Evolutionary conservation across 768 basidiomycete genomes (phyloP).

Genomic region (Paxillus ammoniavirescens): DNA sequence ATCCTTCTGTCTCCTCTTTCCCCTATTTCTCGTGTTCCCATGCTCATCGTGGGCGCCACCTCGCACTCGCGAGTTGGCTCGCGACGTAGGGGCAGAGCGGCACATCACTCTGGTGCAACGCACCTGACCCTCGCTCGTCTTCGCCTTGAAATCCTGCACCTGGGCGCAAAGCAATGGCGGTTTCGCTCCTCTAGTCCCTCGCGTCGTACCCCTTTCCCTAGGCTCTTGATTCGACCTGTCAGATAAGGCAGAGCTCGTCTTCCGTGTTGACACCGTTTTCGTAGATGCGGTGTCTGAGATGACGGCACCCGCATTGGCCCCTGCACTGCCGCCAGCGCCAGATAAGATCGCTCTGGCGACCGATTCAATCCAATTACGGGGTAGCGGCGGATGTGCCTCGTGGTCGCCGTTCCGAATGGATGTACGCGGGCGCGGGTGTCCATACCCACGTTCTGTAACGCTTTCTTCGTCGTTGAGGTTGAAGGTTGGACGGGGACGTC

Average conservation of each 20-base stretch:
- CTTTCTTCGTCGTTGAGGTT: slow-evolving; percentile 34
- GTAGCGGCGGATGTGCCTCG: slow-evolving; percentile 49
- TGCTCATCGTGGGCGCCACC: slow-evolving; percentile 22
- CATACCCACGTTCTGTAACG: slow-evolving; percentile 20
- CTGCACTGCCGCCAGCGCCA: slow-evolving; percentile 34
- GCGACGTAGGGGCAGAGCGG: slow-evolving; percentile 66
- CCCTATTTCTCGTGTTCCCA: slow-evolving; percentile 10
- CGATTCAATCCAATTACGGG: slow-evolving; percentile 66
- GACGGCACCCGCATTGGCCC: slow-evolving; percentile 29
- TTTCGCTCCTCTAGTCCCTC: slow-evolving; percentile 5
- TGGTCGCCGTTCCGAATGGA: slow-evolving; percentile 22
- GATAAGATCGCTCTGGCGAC: slow-evolving; percentile 67
- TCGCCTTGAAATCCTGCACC: slow-evolving; percentile 31
- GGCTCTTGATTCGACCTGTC: slow-evolving; percentile 25
- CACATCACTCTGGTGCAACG: slow-evolving; percentile 60
- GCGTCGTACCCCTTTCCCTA: slow-evolving; percentile 10
- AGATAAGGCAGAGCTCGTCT: slow-evolving; percentile 20
- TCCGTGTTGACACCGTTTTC: slow-evolving; percentile 22
- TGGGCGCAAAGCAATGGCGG: slow-evolving; percentile 36
- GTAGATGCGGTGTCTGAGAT: slow-evolving; percentile 26
- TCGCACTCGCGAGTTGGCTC: slow-evolving; percentile 47
- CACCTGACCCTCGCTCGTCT: slow-evolving; percentile 36
- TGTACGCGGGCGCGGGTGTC: slow-evolving; percentile 19
- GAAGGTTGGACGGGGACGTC: slow-evolving; percentile 25
- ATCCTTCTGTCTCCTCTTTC: slow-evolving; percentile 27